Base-by-base conservation (phyloP, 768 basidiomycete genomes). In the Boletus huronensis region DNA sequence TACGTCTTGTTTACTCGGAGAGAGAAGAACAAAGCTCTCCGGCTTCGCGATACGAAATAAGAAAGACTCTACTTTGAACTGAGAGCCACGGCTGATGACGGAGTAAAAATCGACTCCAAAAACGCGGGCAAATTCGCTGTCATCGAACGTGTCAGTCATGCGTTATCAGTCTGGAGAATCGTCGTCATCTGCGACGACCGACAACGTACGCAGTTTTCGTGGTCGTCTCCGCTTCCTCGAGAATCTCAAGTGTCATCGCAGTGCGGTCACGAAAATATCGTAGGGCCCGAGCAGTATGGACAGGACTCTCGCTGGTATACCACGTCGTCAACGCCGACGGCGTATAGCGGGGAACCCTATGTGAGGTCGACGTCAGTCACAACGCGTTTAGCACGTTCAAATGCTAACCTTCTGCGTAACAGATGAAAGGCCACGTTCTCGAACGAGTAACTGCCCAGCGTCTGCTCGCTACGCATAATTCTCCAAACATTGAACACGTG, bases 31-130 rank as follows among this genome's bases (percentile, higher is more conserved):
- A 60, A 94, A 94, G 59, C 81, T 90, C 68, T 98, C 97, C 0
- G 97, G 94, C 70, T 98, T 98, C 17, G 91, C 90, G 45, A 98
- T 93, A 19, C 95, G 85, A 70, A 97, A 95, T 88, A 99, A 88
- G 74, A 99, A 96, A 0, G 94, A 94, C 74, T 99, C 97, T 26
- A 98, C 97, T 73, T 98, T 99, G 78, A 93, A 98, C 64, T 99
- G 97, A 1, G 94, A 97, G 0, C 97, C 97, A 31, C 97, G 84
- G 56, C 84, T 93, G 58, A 97, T 82, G 31, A 98, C 95, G 4
- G 94, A 97, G 66, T 87, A 91, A 68, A 98, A 98, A 71, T 99
- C 97, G 41, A 99, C 87, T 1, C 97, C 96, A 60, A 97, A 98
- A 6, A 98, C 92, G 10, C 97, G 85, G 38, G 97, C 95, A 64